Percentiles rank a stretch among this genome's conserved stretches.
These are phyloP conservation scores for Euphorbia celastroides DNA, from an alignment of 441 rosid genomes.

Conservation along the genomic window DNA sequence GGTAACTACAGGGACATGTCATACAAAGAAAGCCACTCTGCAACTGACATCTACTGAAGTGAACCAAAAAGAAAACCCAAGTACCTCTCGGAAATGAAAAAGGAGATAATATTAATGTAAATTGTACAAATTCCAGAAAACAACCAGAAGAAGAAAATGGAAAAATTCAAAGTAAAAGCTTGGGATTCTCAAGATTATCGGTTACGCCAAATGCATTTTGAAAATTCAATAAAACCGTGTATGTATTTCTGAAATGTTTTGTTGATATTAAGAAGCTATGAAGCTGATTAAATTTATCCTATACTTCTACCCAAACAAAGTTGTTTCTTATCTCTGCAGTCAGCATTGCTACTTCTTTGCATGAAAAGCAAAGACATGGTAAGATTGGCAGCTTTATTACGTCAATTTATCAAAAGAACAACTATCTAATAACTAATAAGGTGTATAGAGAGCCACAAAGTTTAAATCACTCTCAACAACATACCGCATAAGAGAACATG, in stretches of 20 bases:
- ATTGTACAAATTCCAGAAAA: not conserved
- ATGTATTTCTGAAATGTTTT: conserved; percentile 2
- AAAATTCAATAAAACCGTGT: not conserved
- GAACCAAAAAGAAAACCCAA: not conserved
- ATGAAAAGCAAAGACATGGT: not conserved
- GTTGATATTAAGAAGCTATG: not conserved
- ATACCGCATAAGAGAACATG: conserved; percentile 78
- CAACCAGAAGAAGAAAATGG: not conserved
- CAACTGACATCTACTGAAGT: not conserved
- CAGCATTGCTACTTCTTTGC: not conserved
- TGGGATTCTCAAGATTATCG: not conserved
- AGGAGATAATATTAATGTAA: not conserved
- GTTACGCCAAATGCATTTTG: not conserved
- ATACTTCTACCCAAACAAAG: not conserved
- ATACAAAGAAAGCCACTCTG: not conserved
- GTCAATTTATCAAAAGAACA: not conserved
- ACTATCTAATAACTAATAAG: not conserved
- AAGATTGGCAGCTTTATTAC: not conserved
- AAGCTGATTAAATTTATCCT: not conserved
- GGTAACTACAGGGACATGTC: not conserved
- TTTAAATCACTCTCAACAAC: conserved; percentile 8
- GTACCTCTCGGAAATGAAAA: not conserved
- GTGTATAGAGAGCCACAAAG: not conserved
- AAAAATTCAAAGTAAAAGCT: not conserved
- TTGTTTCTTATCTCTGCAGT: not conserved